phyloP scores from a whole-genome alignment of 1,284 basidiomycete genomes.

The Ganoderma resinaceum region DNA sequence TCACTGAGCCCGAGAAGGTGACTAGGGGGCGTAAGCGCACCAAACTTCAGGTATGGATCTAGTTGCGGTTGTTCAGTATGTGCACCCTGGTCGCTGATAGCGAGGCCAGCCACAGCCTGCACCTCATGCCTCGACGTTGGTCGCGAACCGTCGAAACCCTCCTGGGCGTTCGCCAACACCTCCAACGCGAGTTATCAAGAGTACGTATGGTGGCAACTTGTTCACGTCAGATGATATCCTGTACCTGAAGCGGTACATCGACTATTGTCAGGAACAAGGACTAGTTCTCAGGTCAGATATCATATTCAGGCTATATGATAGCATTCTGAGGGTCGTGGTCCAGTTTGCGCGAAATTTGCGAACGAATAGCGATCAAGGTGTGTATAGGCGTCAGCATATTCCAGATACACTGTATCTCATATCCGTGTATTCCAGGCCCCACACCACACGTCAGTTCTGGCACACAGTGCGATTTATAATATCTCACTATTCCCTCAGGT shows the following conservation, averaged over 20 bases:
- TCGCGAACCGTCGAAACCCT: conserved; percentile 65
- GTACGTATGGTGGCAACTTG: conserved; percentile 83
- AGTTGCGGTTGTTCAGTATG: background rate
- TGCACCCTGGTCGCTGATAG: background rate
- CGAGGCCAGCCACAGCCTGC: conserved; percentile 56
- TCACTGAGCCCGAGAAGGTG: conserved; percentile 43
- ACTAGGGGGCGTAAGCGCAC: conserved; percentile 68
- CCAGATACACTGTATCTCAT: conserved; percentile 5
- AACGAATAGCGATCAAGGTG: conserved; percentile 81
- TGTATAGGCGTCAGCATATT: conserved; percentile 9
- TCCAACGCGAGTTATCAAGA: conserved; percentile 81
- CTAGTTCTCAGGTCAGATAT: conserved; percentile 70
- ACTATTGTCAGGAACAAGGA: conserved; percentile 85
- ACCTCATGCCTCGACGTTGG: conserved; percentile 66
- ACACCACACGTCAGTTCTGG: conserved; percentile 73
- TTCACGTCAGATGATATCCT: conserved; percentile 81
- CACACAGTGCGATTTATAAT: conserved; percentile 8
- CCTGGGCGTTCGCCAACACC: conserved; percentile 82
- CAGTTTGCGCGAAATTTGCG: conserved; percentile 82
- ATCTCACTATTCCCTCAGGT: conserved; percentile 49
- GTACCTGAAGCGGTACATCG: conserved; percentile 84
- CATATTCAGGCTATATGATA: background rate
- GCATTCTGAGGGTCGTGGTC: background rate
- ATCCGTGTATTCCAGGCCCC: conserved; percentile 61
- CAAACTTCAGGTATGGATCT: conserved; percentile 56